Conservation (phyloP, 2,329 filamentous ascomycete genomes). For the Diaporthe citriasiana region DNA sequence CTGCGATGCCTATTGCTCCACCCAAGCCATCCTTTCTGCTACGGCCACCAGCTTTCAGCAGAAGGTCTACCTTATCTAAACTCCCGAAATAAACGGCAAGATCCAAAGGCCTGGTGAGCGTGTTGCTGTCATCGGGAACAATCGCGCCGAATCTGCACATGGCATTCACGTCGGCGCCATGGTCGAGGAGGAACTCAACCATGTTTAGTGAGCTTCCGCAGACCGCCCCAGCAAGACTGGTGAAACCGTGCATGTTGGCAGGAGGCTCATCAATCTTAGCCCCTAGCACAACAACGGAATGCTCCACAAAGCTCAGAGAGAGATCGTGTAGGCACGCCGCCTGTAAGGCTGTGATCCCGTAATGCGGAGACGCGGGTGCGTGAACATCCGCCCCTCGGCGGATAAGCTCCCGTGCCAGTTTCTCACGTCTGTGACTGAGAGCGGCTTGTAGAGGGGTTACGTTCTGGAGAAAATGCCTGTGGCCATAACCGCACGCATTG, state of each 20-base stretch:
- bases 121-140: not conserved
- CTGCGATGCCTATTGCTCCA: not conserved
- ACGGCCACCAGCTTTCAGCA: not conserved
- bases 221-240: not conserved
- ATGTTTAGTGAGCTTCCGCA: not conserved
- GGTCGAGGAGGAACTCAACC: not conserved
- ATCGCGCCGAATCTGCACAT: not conserved
- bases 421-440: not conserved
- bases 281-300: not conserved
- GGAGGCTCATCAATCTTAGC: not conserved
- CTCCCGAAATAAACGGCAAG: not conserved
- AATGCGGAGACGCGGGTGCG: not conserved
- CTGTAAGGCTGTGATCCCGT: not conserved
- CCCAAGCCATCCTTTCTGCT: not conserved
- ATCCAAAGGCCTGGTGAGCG: not conserved
- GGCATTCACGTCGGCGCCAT: not conserved
- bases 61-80: not conserved
- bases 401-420: not conserved
- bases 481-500: not conserved
- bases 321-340: not conserved
- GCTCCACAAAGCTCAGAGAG: not conserved
- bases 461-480: not conserved
- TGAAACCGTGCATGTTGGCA: not conserved
- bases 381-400: not conserved
- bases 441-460: not conserved